phyloP scores from a whole-genome alignment of 2,329 filamentous ascomycete species.

The Huntiella bhutanensis region DNA sequence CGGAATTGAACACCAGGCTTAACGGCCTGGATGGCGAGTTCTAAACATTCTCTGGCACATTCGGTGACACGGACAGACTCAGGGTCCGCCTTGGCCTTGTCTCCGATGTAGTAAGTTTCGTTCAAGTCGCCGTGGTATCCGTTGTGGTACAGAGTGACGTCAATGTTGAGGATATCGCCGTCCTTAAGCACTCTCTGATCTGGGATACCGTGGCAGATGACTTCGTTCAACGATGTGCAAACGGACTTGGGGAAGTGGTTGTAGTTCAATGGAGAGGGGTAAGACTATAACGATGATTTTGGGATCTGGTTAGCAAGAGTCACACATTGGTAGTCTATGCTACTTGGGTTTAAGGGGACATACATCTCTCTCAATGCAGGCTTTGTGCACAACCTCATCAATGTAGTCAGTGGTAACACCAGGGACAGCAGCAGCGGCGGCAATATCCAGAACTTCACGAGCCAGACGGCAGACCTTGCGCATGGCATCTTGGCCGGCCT shows the following conservation, averaged over 20 bases:
- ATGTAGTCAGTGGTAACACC: conserved; percentile 92
- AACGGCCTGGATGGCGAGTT: conserved; percentile 77
- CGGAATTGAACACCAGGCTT: conserved; percentile 87
- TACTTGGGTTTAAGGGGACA: conserved; percentile 19
- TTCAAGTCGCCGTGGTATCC: conserved; percentile 95
- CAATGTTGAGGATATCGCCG: conserved; percentile 93
- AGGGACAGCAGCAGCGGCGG: conserved; percentile 65
- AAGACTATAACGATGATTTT: conserved; percentile 40
- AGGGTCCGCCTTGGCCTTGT: conserved; percentile 64
- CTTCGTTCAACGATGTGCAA: conserved; percentile 89
- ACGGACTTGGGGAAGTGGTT: conserved; percentile 94
- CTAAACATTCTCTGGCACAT: conserved; percentile 69
- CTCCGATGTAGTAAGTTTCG: conserved; percentile 95
- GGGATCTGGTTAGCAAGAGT: conserved; percentile 7
- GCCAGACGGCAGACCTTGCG: conserved; percentile 75
- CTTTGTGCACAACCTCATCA: conserved; percentile 86
- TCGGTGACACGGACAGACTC: conserved; percentile 84
- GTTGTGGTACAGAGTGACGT: conserved; percentile 82
- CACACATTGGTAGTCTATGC: neutral
- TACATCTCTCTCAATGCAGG: conserved; percentile 81
- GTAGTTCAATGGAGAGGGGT: conserved; percentile 90
- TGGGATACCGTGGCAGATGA: conserved; percentile 96
- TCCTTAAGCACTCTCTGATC: conserved; percentile 74
- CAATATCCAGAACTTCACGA: conserved; percentile 82
- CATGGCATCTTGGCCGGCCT: conserved; percentile 72